A percentile compares a stretch with the other conserved stretches of the same genome.
Evolutionary conservation across 2,329 filamentous ascomycete species (phyloP).

Genomic region (Colletotrichum caudatum): DNA sequence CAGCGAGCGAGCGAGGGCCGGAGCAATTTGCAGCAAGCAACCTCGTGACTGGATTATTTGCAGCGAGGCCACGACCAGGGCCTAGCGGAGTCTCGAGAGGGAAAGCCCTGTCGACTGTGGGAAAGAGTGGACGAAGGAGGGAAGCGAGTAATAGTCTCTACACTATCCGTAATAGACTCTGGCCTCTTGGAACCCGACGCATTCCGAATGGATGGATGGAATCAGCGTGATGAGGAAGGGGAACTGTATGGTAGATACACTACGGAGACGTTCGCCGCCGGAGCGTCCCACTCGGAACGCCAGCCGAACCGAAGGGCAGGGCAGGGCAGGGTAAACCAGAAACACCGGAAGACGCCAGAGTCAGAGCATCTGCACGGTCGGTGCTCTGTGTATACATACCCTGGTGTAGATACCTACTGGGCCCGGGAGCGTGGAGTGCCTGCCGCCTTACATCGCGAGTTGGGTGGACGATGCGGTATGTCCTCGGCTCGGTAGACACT

Average conservation of each 20-base stretch:
- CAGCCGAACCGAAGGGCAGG: slow-evolving; percentile 36
- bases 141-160: slow-evolving; percentile 15
- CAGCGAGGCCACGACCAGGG: slow-evolving; percentile 20
- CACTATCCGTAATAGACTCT: too few relatives aligned
- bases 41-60: slow-evolving; percentile 13
- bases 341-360: slow-evolving; percentile 3
- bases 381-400: slow-evolving; percentile 14
- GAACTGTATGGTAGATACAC: too few relatives aligned
- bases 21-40: slow-evolving; percentile 19
- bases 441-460: not conserved
- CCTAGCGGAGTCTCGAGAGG: slow-evolving; percentile 41
- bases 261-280: not conserved
- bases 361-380: slow-evolving; percentile 16
- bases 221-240: slow-evolving; percentile 11
- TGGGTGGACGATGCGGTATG: slow-evolving; percentile 3
- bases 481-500: not conserved
- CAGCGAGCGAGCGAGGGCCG: not conserved
- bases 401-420: not conserved
- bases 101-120: slow-evolving; percentile 16
- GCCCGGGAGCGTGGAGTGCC: not conserved
- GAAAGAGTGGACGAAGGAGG: slow-evolving; percentile 17
- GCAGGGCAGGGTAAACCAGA: not conserved
- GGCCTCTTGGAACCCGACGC: slow-evolving; percentile 19
- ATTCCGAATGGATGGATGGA: slow-evolving; percentile 39
- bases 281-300: slow-evolving; percentile 29